Base-by-base conservation (phyloP, 2,329 filamentous ascomycete species). In the Ophiostoma pallidulum region DNA sequence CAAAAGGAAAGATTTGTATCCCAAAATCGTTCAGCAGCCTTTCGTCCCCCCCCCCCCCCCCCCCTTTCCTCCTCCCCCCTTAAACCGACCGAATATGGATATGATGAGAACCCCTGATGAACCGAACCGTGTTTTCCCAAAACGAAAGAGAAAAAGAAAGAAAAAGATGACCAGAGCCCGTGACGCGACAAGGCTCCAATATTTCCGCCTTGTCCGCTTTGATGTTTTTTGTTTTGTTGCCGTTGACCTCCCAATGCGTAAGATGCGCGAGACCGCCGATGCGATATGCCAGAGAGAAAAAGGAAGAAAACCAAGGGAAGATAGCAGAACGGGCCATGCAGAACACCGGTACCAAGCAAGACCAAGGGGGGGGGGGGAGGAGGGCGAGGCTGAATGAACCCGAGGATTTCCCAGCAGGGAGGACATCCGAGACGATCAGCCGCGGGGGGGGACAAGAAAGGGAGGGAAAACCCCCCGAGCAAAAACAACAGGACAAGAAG, bases 231-330 rank as follows among this genome's bases (percentile, higher is more conserved):
- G n/a, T 4, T 31, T 18, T n/a, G n/a, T n/a, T n/a, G n/a, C 26
- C 22, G 4, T 16, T 10, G 20, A 28, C 38, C 24, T 38, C 22
- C 39, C 38, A 38, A 47, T 47, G 45, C 45, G 18, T 35, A 14
- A 28, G 39, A 47, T 47, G 45, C 45, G 18, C 28, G 19, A 28
- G 39, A 42, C 45, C 45, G 16, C 32, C 39, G 13, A 47, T 47
- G 39, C 32, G 31, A 29, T 41, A n/a, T 29, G 24, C 29, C 38
- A 29, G 26, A 37, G 33, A 36, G 22, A 35, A 18, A 37, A 28
- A 18, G 24, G 32, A 33, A 5, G 13, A 24, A 26, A 16, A 18
- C 28, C 24, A 41, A 24, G 14, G 22, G 16, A 16, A 18, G 9
- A 41, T 32, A 38, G 20, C 20, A 41, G 3, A 38, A 37, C 35